Conservation (phyloP, 2,329 filamentous ascomycete species). For the Pseudogymnoascus sp. region DNA sequence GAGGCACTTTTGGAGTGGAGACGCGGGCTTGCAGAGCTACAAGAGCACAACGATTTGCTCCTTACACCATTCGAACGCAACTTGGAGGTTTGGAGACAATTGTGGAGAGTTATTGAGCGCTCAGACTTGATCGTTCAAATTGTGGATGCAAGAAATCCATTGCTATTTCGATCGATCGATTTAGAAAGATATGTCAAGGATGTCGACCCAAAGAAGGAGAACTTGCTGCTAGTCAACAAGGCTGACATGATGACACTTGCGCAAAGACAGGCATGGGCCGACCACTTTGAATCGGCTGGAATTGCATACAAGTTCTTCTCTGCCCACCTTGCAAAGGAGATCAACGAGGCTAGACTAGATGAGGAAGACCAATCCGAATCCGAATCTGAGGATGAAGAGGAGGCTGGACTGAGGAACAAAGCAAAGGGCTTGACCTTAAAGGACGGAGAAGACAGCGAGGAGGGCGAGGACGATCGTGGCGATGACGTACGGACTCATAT, state of each 20-base stretch:
- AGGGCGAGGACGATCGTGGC: conserved; percentile 25
- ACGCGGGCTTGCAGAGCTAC: conserved; percentile 80
- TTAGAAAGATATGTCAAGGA: conserved; percentile 91
- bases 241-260: conserved; percentile 94
- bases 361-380: conserved; percentile 35
- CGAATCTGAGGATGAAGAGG: conserved; percentile 32
- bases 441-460: conserved; percentile 29
- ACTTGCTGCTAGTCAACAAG: conserved; percentile 92
- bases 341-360: conserved; percentile 63
- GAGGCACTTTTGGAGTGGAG: conserved; percentile 82
- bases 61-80: conserved; percentile 99
- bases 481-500: conserved; percentile 59
- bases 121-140: conserved; percentile 96
- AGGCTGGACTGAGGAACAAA: conserved; percentile 36
- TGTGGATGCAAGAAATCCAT: conserved; percentile 89
- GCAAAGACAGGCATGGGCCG: conserved; percentile 78
- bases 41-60: conserved; percentile 87
- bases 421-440: conserved; percentile 30
- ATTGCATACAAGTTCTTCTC: conserved; percentile 97
- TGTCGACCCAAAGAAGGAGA: conserved; percentile 79
- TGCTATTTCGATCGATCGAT: conserved; percentile 91
- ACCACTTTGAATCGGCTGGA: conserved; percentile 70
- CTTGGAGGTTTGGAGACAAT: conserved; percentile 91
- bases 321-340: conserved; percentile 81
- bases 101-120: conserved; percentile 96